These are phyloP conservation scores for Lepidium didymum DNA, from an alignment of 345 rosid genomes.

Conservation along the genomic window DNA sequence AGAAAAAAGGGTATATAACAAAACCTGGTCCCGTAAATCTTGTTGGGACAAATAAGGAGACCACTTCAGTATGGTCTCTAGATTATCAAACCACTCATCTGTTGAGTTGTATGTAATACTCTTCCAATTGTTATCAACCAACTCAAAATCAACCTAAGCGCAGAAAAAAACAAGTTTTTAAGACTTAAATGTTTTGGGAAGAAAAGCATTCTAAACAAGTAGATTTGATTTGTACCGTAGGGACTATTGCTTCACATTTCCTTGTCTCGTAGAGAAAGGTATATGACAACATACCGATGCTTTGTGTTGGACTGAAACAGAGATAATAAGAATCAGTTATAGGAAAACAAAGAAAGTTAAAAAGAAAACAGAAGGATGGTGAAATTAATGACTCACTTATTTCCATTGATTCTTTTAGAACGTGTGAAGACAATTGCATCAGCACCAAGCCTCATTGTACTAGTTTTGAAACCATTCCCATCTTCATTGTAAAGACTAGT, in stretches of 20 bases:
- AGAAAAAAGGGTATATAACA: not conserved
- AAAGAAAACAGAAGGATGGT: not conserved
- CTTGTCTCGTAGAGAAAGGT: constrained; percentile 54
- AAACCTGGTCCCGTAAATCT: constrained; percentile 50
- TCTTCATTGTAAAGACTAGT: constrained; percentile 30
- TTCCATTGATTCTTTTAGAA: constrained; percentile 36
- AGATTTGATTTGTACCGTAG: constrained; percentile 42
- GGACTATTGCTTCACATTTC: constrained; percentile 72
- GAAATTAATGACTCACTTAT: constrained; percentile 24
- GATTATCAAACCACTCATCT: constrained; percentile 45
- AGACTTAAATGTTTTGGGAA: not conserved
- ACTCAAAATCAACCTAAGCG: constrained; percentile 55
- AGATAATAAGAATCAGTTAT: not conserved
- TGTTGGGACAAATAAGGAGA: constrained; percentile 51
- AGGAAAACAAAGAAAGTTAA: not conserved
- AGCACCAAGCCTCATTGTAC: constrained; percentile 89
- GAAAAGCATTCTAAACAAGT: not conserved
- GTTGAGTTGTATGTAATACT: constrained; percentile 34
- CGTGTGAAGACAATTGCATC: constrained; percentile 78
- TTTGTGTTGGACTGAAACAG: constrained; percentile 42
- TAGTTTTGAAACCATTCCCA: constrained; percentile 87
- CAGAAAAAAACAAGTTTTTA: not conserved
- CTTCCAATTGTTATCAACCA: constrained; percentile 36
- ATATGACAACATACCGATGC: constrained; percentile 70
- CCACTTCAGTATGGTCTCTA: constrained; percentile 54